Base-by-base conservation (phyloP, 768 basidiomycete species). In the Punctularia strigosozonata region DNA sequence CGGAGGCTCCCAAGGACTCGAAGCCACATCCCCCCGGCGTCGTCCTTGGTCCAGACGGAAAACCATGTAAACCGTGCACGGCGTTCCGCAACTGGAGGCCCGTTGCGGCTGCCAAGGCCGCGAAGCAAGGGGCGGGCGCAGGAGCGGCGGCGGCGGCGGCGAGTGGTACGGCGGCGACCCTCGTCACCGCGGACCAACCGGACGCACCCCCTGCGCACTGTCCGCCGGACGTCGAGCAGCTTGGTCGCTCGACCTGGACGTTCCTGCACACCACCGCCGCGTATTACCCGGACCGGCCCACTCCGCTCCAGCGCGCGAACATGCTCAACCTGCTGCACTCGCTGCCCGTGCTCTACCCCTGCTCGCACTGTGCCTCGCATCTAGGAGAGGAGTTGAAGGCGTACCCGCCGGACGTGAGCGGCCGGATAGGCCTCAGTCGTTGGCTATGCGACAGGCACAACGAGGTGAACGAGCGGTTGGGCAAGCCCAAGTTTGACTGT, bases 391-490 rank as follows among this genome's bases (percentile, higher is more conserved):
- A 81, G 50, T 71, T 94, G 39, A 65, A 64, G 47, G 52, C 45
- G 12, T 58, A 75, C 49, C 81, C 86, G 21, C 89, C 89, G 3
- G 81, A 90, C 50, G 85, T 94, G 15, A 79, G 74, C 45, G 72
- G 77, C 33, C 65, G 85, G 41, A 62, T 60, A 2, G 70, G 64
- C 37, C 59, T 97, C 50, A 84, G 80, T 50, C 63, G 65, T 49
- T 97, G 91, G 92, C 65, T 98, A 45, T 97, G 94, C 53, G 73
- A 83, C 59, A 65, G 84, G 50, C 94, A 98, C 56, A 98, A 98
- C 51, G 82, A 83, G 52, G 91, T 97, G 41, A 98, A 94, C 51
- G 67, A 68, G 54, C 75, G 77, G 57, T 62, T 97, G 24, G 89
- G 90, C 30, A 97, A 95, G 69, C 66, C 68, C 42, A 56, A 31